phyloP scores from a whole-genome alignment of 2,329 filamentous ascomycete species.

The Hypoxylon rubiginosum region DNA sequence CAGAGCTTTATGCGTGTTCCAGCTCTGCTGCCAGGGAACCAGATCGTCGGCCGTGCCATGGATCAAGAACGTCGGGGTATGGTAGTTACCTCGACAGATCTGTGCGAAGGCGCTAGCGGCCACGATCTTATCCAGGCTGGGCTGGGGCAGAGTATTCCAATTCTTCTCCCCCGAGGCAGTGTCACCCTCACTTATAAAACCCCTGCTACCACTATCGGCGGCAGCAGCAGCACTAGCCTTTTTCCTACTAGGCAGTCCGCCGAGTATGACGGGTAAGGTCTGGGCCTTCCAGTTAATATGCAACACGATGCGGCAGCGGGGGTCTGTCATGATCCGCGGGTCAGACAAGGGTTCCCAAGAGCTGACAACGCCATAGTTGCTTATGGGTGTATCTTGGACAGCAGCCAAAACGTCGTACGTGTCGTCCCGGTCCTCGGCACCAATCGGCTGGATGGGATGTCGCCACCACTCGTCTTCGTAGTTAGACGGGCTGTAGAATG shows the following conservation, averaged over 20 bases:
- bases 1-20: conserved; percentile 39
- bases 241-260: conserved; percentile 37
- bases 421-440: conserved; percentile 28
- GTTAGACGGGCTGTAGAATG: conserved; percentile 58
- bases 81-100: conserved; percentile 43
- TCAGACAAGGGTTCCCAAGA: conserved; percentile 26
- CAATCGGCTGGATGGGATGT: conserved; percentile 36
- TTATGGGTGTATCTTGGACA: conserved; percentile 47
- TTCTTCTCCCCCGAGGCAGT: conserved; percentile 13
- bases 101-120: conserved; percentile 47
- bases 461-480: conserved; percentile 39
- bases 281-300: conserved; percentile 51
- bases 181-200: not conserved
- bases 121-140: conserved; percentile 25
- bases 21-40: conserved; percentile 47
- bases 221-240: conserved; percentile 10
- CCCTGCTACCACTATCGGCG: not conserved
- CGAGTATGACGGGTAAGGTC: conserved; percentile 46
- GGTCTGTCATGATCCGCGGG: conserved; percentile 32
- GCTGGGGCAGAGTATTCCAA: conserved; percentile 34
- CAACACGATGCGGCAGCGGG: conserved; percentile 48
- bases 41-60: conserved; percentile 49
- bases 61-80: conserved; percentile 50
- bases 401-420: conserved; percentile 49
- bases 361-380: conserved; percentile 36